These are phyloP conservation scores for Coccomyxa sp. DNA, from an alignment of 139 green algal species.

Conservation along the genomic window DNA sequence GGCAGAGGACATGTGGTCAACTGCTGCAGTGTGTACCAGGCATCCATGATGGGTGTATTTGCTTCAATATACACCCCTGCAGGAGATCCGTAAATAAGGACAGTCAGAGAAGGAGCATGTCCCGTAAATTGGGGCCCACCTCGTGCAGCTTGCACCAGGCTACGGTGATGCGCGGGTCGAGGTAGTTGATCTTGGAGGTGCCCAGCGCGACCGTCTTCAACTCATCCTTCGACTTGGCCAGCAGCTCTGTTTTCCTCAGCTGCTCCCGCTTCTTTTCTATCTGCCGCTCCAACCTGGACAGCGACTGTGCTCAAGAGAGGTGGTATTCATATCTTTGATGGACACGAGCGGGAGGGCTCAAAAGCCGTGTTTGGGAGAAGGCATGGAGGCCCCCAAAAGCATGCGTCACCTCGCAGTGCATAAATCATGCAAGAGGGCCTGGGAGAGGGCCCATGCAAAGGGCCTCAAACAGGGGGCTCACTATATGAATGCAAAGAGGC, in stretches of 20 bases:
- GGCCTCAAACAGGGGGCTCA: too few species aligned
- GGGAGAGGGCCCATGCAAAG: too few species aligned
- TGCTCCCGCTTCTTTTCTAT: slow-evolving; percentile 52
- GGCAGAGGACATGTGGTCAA: too few species aligned
- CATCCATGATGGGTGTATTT: too few species aligned
- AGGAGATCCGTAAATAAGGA: too few species aligned
- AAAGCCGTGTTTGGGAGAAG: neutral
- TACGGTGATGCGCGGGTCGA: slow-evolving; percentile 98
- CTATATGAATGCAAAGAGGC: too few species aligned
- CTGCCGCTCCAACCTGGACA: slow-evolving; percentile 28
- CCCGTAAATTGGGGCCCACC: slow-evolving; percentile 15
- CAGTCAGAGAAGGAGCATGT: too few species aligned
- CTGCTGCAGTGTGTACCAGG: too few species aligned
- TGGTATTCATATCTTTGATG: too few species aligned
- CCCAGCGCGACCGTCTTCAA: slow-evolving; percentile 96
- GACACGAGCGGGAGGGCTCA: neutral
- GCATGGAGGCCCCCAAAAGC: neutral
- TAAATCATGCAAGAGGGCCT: too few species aligned
- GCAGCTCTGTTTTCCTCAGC: slow-evolving; percentile 62
- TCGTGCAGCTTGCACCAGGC: slow-evolving; percentile 94
- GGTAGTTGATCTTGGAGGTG: slow-evolving; percentile 99
- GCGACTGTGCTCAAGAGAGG: slow-evolving; percentile 1
- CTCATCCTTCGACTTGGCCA: slow-evolving; percentile 74
- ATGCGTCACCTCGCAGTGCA: neutral
- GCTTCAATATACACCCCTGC: too few species aligned